These are phyloP conservation scores for Cercospora citrullina DNA, from an alignment of 2,329 filamentous ascomycete species.

Conservation along the genomic window DNA sequence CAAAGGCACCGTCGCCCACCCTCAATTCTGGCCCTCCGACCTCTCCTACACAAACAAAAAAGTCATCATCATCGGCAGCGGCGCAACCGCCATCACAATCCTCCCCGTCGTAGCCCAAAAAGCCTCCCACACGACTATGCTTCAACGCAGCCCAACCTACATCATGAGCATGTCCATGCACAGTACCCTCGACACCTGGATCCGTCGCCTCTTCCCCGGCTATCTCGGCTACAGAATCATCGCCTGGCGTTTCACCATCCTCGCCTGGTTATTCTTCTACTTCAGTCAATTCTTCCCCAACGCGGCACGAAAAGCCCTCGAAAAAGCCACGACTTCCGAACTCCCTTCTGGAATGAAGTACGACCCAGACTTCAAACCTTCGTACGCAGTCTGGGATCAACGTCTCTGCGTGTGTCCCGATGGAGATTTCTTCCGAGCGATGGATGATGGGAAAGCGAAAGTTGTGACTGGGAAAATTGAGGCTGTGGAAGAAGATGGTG, in stretches of 20 bases:
- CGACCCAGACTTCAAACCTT: slow-evolving; percentile 48
- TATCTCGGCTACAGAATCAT: slow-evolving; percentile 2
- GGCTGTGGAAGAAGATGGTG: slow-evolving; percentile 48
- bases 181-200: neutral
- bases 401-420: slow-evolving; percentile 64
- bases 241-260: slow-evolving; percentile 2
- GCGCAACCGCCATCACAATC: slow-evolving; percentile 76
- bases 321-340: neutral
- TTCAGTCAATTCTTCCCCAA: slow-evolving; percentile 4
- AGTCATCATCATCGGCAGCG: slow-evolving; percentile 71
- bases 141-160: slow-evolving; percentile 1
- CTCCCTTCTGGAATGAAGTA: neutral
- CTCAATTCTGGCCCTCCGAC: slow-evolving; percentile 72
- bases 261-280: slow-evolving; percentile 5
- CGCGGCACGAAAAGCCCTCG: neutral
- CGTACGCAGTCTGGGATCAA: slow-evolving; percentile 61
- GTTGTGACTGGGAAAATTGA: slow-evolving; percentile 56
- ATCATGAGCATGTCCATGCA: slow-evolving; percentile 10
- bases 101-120: slow-evolving; percentile 61
- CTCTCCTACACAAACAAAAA: slow-evolving; percentile 65
- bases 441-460: slow-evolving; percentile 46
- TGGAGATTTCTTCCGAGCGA: slow-evolving; percentile 53
- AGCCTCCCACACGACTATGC: neutral
- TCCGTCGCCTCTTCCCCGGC: neutral
- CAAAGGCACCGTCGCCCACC: slow-evolving; percentile 62